Conservation (phyloP, 2,329 filamentous ascomycete species). For the Emmonsia crescens region DNA sequence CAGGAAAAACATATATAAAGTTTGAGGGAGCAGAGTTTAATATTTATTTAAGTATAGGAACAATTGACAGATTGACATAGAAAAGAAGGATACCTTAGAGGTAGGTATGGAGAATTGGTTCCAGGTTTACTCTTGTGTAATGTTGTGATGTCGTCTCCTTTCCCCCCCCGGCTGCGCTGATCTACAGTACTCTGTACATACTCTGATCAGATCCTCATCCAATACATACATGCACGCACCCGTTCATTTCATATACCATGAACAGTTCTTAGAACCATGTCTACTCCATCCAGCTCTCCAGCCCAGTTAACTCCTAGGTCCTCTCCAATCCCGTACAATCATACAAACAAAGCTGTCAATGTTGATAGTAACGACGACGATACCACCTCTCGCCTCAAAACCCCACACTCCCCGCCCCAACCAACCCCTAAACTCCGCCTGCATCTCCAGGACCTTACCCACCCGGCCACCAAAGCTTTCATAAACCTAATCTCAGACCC, state of each 20-base stretch:
- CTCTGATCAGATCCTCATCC: not conserved
- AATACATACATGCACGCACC: not conserved
- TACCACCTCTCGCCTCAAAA: not conserved
- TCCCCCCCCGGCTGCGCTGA: no score
- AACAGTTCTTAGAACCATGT: not conserved
- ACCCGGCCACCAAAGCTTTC: constrained; percentile 53
- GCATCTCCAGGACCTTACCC: constrained; percentile 23
- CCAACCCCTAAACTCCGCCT: constrained; percentile 28
- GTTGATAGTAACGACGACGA: not conserved
- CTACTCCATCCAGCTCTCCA: not conserved
- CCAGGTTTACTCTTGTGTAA: no score
- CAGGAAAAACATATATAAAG: not conserved
- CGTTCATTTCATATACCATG: not conserved
- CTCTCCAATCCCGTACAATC: not conserved
- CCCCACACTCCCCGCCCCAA: constrained; percentile 2
- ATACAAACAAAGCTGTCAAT: not conserved
- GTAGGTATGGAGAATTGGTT: no score
- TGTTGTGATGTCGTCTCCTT: no score
- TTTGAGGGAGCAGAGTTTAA: not conserved
- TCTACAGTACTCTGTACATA: no score
- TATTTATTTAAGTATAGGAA: not conserved
- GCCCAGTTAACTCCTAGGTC: not conserved
- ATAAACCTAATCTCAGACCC: constrained; percentile 54
- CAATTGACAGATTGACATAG: not conserved
- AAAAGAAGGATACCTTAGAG: no score